Percentiles rank a stretch among this genome's conserved stretches.
Conservation (phyloP, 2,329 filamentous ascomycete genomes). For the Dothideomycetes sp. region DNA sequence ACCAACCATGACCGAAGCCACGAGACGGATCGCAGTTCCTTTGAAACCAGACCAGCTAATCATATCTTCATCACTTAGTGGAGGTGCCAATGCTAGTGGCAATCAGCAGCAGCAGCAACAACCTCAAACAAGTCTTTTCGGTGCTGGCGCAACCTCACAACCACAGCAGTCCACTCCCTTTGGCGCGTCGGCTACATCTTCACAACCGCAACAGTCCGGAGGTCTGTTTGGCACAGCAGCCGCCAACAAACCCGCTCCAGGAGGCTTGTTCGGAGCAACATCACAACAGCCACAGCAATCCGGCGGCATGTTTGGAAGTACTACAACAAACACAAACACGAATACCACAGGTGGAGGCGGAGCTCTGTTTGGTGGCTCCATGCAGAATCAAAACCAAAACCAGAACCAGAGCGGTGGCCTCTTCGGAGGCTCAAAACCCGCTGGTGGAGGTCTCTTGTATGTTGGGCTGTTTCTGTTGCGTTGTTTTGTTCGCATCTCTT, state of each 20-base stretch:
- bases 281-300: conserved; percentile 18
- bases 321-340: conserved; percentile 17
- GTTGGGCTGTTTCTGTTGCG: too few species aligned
- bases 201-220: conserved; percentile 18
- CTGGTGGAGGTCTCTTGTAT: conserved; percentile 16
- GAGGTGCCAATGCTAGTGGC: not conserved
- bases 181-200: conserved; percentile 17
- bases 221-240: conserved; percentile 20
- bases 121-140: conserved; percentile 17
- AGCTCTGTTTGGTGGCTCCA: conserved; percentile 22
- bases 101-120: conserved; percentile 5
- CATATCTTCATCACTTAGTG: conserved; percentile 5
- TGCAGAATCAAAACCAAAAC: conserved; percentile 15
- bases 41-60: conserved; percentile 9
- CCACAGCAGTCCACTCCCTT: conserved; percentile 21
- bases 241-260: conserved; percentile 17
- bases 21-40: not conserved
- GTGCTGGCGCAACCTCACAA: conserved; percentile 17
- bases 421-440: conserved; percentile 25
- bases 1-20: not conserved
- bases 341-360: conserved; percentile 21
- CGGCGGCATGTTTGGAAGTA: conserved; percentile 22
- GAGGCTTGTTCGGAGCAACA: conserved; percentile 8
- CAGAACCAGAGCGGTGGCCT: conserved; percentile 21
- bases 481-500: conserved; percentile 14